A percentile compares a stretch with the other conserved stretches of the same genome.
Conservation (phyloP, 192 early-diverging fungal genomes). For the Cladochytrium replicatum region DNA sequence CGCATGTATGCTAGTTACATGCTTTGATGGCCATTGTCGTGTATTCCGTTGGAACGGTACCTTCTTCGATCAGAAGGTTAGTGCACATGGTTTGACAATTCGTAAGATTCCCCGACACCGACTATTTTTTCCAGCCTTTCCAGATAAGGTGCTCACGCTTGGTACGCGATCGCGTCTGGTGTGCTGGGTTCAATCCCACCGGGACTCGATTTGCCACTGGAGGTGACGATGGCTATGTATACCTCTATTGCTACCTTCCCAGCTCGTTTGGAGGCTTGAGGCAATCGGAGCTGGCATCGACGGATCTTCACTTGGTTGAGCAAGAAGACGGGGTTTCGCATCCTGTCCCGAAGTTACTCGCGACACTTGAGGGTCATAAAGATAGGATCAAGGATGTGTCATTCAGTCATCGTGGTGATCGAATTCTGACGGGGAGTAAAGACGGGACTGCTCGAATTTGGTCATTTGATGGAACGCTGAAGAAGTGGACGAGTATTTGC, state of each 20-base stretch:
- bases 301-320: background rate
- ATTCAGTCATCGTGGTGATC: constrained; percentile 58
- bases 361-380: constrained; percentile 58
- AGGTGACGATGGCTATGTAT: constrained; percentile 64
- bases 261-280: background rate
- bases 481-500: constrained; percentile 49
- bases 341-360: constrained; percentile 37
- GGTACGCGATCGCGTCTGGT: constrained; percentile 38
- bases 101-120: too few relatives aligned
- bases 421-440: constrained; percentile 59
- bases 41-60: constrained; percentile 71
- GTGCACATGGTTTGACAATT: too few relatives aligned
- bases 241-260: constrained; percentile 65
- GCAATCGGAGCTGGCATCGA: too few relatives aligned
- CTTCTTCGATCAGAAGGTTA: too few relatives aligned
- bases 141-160: too few relatives aligned
- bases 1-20: constrained; percentile 58
- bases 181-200: constrained; percentile 64
- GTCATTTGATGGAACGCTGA: constrained; percentile 37
- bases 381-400: constrained; percentile 62
- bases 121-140: constrained; percentile 24
- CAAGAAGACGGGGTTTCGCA: background rate
- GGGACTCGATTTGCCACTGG: constrained; percentile 73
- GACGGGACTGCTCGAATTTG: constrained; percentile 76
- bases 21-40: constrained; percentile 60